A percentile compares a stretch with the other conserved stretches of the same genome.
These are phyloP conservation scores for Huntiella savannae DNA, from an alignment of 2,329 filamentous ascomycete genomes.

Conservation along the genomic window DNA sequence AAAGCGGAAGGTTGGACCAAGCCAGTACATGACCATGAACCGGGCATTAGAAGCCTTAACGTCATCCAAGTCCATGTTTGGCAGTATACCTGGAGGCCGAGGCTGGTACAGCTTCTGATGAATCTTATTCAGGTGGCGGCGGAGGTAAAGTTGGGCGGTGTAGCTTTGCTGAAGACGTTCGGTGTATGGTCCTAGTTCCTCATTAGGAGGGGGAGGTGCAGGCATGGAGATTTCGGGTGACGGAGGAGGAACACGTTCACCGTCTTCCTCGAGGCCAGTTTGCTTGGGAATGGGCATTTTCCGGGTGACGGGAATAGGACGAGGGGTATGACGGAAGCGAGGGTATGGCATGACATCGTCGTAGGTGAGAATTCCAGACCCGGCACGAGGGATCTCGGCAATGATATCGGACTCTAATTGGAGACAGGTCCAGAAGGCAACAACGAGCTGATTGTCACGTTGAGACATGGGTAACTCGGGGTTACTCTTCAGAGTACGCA, in stretches of 20 bases:
- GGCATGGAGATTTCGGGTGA: slow-evolving; percentile 45
- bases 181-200: slow-evolving; percentile 21
- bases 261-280: slow-evolving; percentile 15
- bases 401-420: slow-evolving; percentile 90
- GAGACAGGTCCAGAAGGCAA: slow-evolving; percentile 84
- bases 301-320: background rate
- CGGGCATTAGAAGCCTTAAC: slow-evolving; percentile 19
- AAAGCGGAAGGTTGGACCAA: slow-evolving; percentile 34
- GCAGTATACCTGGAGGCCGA: slow-evolving; percentile 16
- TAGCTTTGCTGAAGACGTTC: slow-evolving; percentile 38
- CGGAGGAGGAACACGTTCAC: slow-evolving; percentile 41
- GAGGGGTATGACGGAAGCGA: slow-evolving; percentile 21
- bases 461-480: slow-evolving; percentile 17
- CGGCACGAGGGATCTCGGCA: slow-evolving; percentile 55
- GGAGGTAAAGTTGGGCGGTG: slow-evolving; percentile 41
- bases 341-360: slow-evolving; percentile 50
- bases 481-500: slow-evolving; percentile 23
- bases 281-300: too few relatives aligned
- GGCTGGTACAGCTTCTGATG: slow-evolving; percentile 37
- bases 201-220: slow-evolving; percentile 34
- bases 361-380: slow-evolving; percentile 40
- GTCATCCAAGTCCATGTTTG: slow-evolving; percentile 21
- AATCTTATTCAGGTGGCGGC: slow-evolving; percentile 45
- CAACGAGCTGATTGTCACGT: slow-evolving; percentile 44
- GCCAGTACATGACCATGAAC: slow-evolving; percentile 23